Base-by-base conservation (phyloP, 306 rosid species). In the Castanopsis chinensis region DNA sequence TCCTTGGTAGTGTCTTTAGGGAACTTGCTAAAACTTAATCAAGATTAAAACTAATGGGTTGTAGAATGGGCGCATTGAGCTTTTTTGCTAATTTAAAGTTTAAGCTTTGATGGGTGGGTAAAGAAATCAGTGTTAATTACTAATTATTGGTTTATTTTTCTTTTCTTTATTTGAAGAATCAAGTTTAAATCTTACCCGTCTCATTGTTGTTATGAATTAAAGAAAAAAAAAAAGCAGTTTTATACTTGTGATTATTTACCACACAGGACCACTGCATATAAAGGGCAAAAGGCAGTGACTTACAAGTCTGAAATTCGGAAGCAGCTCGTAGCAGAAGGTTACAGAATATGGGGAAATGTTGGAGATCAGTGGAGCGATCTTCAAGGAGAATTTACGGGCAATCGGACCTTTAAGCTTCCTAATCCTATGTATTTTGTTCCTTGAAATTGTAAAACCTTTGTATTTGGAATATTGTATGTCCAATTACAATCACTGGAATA, bases 361-460 rank as follows among this genome's bases (percentile, higher is more conserved):
- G 97, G 98, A 81, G 98, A 94, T 69, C 98, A 94, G n/a, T 94
- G 98, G 98, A 92, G 89, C 78, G 97, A 94, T 78, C 90, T 94
- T 1, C 91, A 90, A 74, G 98, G 98, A 28, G 88, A 88, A 17
- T 87, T 56, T 75, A 35, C 79, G 74, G 97, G 97, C 37, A 84
- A 86, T 5, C 96, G 97, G 28, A 90, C 89, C 68, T 94, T 92
- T 79, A 94, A 94, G 87, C 76, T 94, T 69, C 98, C 98, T 10
- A 94, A 94, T 89, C 98, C 98, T 69, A 94, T 94, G 97, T 94
- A 94, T 79, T 90, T 37, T 82, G 90, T 94, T 72, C 88, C 92
- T 69, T 93, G 83, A 87, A 49, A 49, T 49, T 49, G 53, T 49
- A 49, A 49, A 28, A 17, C 3, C 52, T 2, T 61, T 10, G 56